Evolutionary conservation across 2,329 filamentous ascomycete genomes (phyloP), one percentile per base, ranked within the genome.

Genomic region (Cordyceps cicadae): DNA sequence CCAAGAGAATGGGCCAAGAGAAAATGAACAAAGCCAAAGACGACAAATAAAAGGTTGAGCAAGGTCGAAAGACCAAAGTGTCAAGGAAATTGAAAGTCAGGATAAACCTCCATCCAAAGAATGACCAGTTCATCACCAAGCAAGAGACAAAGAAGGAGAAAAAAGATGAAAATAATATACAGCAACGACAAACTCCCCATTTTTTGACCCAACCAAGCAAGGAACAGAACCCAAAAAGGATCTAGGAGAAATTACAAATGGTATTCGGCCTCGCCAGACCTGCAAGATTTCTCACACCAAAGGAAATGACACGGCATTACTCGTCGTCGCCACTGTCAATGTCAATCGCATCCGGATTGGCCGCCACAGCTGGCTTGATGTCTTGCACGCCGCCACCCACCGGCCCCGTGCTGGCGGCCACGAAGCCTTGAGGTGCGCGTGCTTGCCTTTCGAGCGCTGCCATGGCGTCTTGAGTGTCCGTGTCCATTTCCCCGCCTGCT

Each of bases 391-490:
- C 82, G 24, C 84, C 85, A 14, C 82, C 86, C 67, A 88, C 82
- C 1, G 87, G 83, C 1, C 86, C 89, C 43, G 86, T 88, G 70
- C 85, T 94, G 32, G 94, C 89, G 24, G 92, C 87, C 34, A 99
- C 93, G 69, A 99, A 99, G 24, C 94, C 94, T 26, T 87, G 84
- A 0, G 93, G 92, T 6, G 92, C 93, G 62, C 87, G 82, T n/a
- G 91, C 88, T 73, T 97, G 90, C 65, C 90, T 83, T 72, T 97
- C 93, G 63, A 97, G 78, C 24, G 88, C 89, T 46, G 87, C 89
- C 91, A 97, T 97, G 24, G 92, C 91, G 74, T 60, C 58, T 29
- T 60, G 51, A 17, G 58, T 54, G 11, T 97, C 92, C 4, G 82
- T 82, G 45, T 81, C 79, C 60, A 84, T 80, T 11, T 71, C 68